phyloP scores from a whole-genome alignment of 768 basidiomycete genomes.

The Dioszegia crocea region DNA sequence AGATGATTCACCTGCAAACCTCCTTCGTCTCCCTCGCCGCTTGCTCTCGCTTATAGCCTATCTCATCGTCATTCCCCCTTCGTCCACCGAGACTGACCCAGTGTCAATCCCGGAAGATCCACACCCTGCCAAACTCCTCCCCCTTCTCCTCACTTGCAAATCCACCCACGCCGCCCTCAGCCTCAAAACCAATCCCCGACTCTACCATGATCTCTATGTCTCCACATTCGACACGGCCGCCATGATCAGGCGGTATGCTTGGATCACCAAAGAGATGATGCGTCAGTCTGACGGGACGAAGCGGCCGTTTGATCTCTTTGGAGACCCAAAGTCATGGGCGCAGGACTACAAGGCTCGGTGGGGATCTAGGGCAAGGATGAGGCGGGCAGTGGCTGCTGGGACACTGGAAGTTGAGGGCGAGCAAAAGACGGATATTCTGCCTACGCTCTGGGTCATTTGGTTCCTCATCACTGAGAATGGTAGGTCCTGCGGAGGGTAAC shows the following conservation, averaged over 20 bases:
- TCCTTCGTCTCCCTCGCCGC: constrained; percentile 19
- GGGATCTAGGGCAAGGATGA: constrained; percentile 27
- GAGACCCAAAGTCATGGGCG: constrained; percentile 36
- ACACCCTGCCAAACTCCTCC: neutral
- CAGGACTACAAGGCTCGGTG: constrained; percentile 42
- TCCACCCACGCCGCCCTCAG: constrained; percentile 9
- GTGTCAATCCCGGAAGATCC: too few relatives aligned
- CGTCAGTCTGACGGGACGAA: constrained; percentile 3
- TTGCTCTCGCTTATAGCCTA: constrained; percentile 23
- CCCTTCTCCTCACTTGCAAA: neutral
- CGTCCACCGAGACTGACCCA: too few relatives aligned
- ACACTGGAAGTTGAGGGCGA: neutral
- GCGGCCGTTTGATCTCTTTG: constrained; percentile 33
- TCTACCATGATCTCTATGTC: constrained; percentile 40
- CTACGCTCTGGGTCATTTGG: constrained; percentile 46
- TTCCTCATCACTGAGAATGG: constrained; percentile 47
- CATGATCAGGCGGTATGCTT: constrained; percentile 36
- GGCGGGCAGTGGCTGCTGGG: constrained; percentile 16
- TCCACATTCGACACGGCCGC: constrained; percentile 43
- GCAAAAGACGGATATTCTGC: constrained; percentile 12
- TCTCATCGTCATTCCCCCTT: constrained; percentile 22
- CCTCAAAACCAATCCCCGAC: constrained; percentile 34
- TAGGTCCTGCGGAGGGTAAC: constrained; percentile 16
- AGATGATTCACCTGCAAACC: neutral
- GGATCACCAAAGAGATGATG: constrained; percentile 21